A percentile compares a stretch with the other conserved stretches of the same genome.
phyloP scores from a whole-genome alignment of 169 alveolate species.

The Plasmodium blacklocki region DNA sequence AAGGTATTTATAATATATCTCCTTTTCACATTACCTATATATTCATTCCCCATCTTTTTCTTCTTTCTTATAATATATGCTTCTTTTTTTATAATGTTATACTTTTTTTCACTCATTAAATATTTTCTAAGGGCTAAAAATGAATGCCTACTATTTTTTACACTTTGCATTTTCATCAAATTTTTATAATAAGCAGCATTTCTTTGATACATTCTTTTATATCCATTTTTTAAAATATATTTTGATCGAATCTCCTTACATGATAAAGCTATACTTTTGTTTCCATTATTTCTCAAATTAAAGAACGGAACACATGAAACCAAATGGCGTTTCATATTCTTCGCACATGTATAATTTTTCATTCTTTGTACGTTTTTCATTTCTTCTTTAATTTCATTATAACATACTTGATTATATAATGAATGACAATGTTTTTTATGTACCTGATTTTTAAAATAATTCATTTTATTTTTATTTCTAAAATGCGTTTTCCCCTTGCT shows the following conservation, averaged over 20 bases:
- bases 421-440: background rate
- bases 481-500: background rate
- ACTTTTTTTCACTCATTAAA: background rate
- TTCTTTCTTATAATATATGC: background rate
- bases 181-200: background rate
- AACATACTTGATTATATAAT: background rate
- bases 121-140: background rate
- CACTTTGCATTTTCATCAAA: background rate
- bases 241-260: conserved; percentile 18
- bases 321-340: too few relatives aligned
- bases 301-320: too few relatives aligned
- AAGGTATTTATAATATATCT: too few relatives aligned
- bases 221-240: conserved; percentile 31
- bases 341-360: background rate
- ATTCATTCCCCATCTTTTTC: background rate
- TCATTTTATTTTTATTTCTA: background rate
- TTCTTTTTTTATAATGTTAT: background rate
- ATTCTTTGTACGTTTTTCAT: background rate
- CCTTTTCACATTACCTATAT: background rate
- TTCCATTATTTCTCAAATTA: background rate
- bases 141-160: background rate
- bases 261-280: background rate
- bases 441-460: background rate
- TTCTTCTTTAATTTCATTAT: background rate
- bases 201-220: background rate